Evolutionary conservation across 768 basidiomycete genomes (phyloP), one percentile per base, ranked within the genome.

Genomic region (Brasilioporus rufonigricans): DNA sequence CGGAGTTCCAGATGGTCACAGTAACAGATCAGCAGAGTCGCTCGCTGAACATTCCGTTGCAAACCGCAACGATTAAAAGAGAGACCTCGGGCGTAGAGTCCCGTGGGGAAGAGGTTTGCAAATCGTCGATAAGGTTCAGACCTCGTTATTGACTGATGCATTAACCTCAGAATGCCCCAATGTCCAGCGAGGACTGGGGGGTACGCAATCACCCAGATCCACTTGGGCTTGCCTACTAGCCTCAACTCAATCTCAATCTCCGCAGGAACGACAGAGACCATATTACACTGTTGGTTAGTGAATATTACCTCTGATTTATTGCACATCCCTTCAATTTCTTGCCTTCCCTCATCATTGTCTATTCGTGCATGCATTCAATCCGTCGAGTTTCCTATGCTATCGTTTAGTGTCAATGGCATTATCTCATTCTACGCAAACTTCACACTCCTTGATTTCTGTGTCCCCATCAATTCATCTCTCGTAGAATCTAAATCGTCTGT

Each of bases 1-100:
- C 65, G 8, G 61, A 60, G 6, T 71, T 71, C 61, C 67, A 69
- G 38, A 67, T 66, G 55, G 64, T 65, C 8, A 44, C 54, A 26
- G 52, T 11, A 11, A 39, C 39, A 19, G 39, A 56, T 7, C 36
- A 41, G 13, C 44, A 11, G 16, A 48, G 24, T n/a, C 53, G 21
- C 2, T 36, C 55, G 24, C 31, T 48, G 19, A 53, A 4, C 7
- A 29, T 60, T 23, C 52, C 49, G 10, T 35, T 62, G 27, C 62
- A 58, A 21, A 18, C 21, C 2, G 5, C 24, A 14, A n/a, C 44
- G 5, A 11, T n/a, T 29, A 23, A 29, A 1, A 36, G 11, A 21
- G 21, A 55, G 1, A 9, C 10, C 7, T 0, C 1, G 27, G 46
- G 50, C 5, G 11, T 50, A 5, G 58, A 57, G 29, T 24, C 18